phyloP scores from a whole-genome alignment of 2,329 filamentous ascomycete species.

The Xylariaceae sp. region DNA sequence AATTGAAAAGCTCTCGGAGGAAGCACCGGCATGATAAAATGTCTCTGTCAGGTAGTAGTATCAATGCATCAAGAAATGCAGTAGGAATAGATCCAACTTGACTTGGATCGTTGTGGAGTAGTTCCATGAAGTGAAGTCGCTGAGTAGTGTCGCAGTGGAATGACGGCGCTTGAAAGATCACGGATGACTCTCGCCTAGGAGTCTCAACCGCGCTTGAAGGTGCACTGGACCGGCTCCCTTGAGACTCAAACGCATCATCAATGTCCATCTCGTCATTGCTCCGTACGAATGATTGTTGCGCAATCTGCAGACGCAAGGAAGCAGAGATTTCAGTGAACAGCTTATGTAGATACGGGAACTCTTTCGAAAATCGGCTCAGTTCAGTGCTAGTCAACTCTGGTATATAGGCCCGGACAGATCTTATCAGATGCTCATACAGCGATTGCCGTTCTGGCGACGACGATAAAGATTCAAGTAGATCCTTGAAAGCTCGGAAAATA shows the following conservation, averaged over 20 bases:
- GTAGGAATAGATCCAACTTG: slow-evolving; percentile 48
- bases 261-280: slow-evolving; percentile 36
- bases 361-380: slow-evolving; percentile 36
- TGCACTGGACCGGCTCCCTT: slow-evolving; percentile 45
- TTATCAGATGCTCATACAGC: slow-evolving; percentile 45
- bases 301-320: slow-evolving; percentile 31
- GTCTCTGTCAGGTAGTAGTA: slow-evolving; percentile 47
- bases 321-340: slow-evolving; percentile 40
- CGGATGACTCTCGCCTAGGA: slow-evolving; percentile 42
- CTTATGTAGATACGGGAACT: slow-evolving; percentile 38
- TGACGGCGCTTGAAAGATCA: slow-evolving; percentile 39
- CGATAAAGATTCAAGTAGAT: slow-evolving; percentile 38
- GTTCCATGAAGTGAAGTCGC: slow-evolving; percentile 42
- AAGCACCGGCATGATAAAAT: slow-evolving; percentile 48
- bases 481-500: slow-evolving; percentile 39
- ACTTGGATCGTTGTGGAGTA: slow-evolving; percentile 39
- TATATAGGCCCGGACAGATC: slow-evolving; percentile 41
- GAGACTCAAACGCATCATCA: slow-evolving; percentile 59
- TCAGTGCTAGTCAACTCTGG: slow-evolving; percentile 39
- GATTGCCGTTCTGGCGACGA: slow-evolving; percentile 41
- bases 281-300: slow-evolving; percentile 30
- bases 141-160: slow-evolving; percentile 46
- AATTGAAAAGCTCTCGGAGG: slow-evolving; percentile 48
- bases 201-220: slow-evolving; percentile 37
- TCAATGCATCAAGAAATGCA: slow-evolving; percentile 45